Evolutionary conservation across 2,329 filamentous ascomycete species (phyloP).

Genomic region (Dothiorella sarmentorum): DNA sequence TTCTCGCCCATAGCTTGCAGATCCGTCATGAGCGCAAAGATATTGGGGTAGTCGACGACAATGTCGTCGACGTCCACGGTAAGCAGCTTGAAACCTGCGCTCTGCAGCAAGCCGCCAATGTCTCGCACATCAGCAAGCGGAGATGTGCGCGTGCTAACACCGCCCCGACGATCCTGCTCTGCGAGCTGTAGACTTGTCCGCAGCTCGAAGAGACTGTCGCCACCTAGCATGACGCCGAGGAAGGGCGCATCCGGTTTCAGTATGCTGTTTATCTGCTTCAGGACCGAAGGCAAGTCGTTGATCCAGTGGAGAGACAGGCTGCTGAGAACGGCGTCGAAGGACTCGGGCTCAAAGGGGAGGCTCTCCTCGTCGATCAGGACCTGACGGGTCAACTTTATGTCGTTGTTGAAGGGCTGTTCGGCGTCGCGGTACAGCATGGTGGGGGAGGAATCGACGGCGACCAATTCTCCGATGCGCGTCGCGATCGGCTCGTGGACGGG

Average conservation of each 20-base stretch:
- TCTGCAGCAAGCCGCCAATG: slow-evolving; percentile 79
- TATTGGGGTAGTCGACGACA: slow-evolving; percentile 87
- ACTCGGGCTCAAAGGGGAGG: slow-evolving; percentile 69
- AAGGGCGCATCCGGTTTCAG: slow-evolving; percentile 90
- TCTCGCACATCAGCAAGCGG: slow-evolving; percentile 90
- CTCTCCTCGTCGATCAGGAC: slow-evolving; percentile 72
- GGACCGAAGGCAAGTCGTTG: slow-evolving; percentile 85
- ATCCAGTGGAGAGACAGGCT: slow-evolving; percentile 94
- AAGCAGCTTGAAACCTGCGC: slow-evolving; percentile 89
- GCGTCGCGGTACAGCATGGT: slow-evolving; percentile 77
- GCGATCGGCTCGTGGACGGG: slow-evolving; percentile 65
- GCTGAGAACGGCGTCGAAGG: slow-evolving; percentile 87
- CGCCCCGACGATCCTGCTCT: slow-evolving; percentile 85
- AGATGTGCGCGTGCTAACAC: slow-evolving; percentile 85
- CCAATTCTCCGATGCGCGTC: slow-evolving; percentile 67
- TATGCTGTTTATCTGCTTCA: slow-evolving; percentile 79
- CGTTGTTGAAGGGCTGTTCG: slow-evolving; percentile 68
- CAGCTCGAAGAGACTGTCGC: slow-evolving; percentile 89
- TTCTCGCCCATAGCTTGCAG: slow-evolving; percentile 94
- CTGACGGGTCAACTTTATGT: slow-evolving; percentile 68
- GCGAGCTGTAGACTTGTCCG: slow-evolving; percentile 90
- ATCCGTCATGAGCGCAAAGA: slow-evolving; percentile 87
- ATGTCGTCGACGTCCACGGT: slow-evolving; percentile 98
- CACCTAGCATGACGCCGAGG: slow-evolving; percentile 93
- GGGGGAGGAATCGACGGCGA: slow-evolving; percentile 77